Evolutionary conservation across 306 rosid genomes (phyloP).

Genomic region (Acacia acuminata): DNA sequence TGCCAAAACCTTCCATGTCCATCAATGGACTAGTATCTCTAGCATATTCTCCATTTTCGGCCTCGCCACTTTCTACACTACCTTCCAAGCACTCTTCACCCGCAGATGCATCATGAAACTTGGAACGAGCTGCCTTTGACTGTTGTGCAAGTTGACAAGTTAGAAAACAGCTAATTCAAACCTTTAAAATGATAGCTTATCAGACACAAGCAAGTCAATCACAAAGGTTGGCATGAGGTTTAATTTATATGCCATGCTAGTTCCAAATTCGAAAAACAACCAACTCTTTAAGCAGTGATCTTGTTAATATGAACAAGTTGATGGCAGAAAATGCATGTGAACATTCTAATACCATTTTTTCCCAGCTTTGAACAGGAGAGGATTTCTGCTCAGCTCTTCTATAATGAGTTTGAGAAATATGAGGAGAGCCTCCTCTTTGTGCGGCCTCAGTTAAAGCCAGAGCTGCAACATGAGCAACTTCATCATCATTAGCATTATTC

Average conservation of each 20-base stretch:
- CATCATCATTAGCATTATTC: constrained; percentile 51
- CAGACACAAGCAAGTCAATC: constrained; percentile 38
- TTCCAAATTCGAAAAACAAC: constrained; percentile 33
- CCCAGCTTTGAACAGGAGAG: constrained; percentile 52
- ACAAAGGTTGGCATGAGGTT: constrained; percentile 38
- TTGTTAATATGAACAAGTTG: background rate
- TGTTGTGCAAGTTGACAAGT: constrained; percentile 47
- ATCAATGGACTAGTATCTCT: constrained; percentile 59
- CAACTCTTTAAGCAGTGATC: constrained; percentile 12
- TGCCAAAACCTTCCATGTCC: constrained; percentile 61
- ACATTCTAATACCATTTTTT: constrained; percentile 46
- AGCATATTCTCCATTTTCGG: constrained; percentile 71
- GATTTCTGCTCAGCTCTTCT: constrained; percentile 46
- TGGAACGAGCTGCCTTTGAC: constrained; percentile 43
- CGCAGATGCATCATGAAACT: constrained; percentile 44
- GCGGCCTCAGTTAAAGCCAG: constrained; percentile 70
- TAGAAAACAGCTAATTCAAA: constrained; percentile 20
- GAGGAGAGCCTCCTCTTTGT: constrained; percentile 68
- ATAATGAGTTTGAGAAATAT: constrained; percentile 46
- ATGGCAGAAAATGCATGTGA: background rate
- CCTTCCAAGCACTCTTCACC: constrained; percentile 69
- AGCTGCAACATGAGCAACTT: constrained; percentile 58
- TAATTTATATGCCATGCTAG: constrained; percentile 37
- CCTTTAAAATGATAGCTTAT: constrained; percentile 3
- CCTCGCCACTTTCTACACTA: constrained; percentile 63